phyloP scores from a whole-genome alignment of 495 filamentous ascomycete genomes.

The Tuber magnatum region DNA sequence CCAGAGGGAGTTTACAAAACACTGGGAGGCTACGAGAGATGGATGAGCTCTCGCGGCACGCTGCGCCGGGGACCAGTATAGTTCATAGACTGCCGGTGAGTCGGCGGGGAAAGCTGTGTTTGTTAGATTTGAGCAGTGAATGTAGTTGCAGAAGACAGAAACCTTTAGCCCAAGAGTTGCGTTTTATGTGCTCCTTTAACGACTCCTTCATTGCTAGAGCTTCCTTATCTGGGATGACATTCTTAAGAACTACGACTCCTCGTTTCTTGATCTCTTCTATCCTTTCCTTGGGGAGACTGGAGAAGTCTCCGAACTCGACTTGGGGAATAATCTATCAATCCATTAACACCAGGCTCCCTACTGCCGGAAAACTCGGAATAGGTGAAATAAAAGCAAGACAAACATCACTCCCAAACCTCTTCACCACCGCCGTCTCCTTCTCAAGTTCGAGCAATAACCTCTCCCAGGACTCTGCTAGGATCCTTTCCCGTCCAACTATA shows the following conservation, averaged over 20 bases:
- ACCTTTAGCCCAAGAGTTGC: slow-evolving; percentile 56
- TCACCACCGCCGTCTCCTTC: slow-evolving; percentile 50
- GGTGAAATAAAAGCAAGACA: slow-evolving; percentile 39
- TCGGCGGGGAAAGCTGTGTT: slow-evolving; percentile 48
- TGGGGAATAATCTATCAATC: slow-evolving; percentile 51
- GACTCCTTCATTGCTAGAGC: slow-evolving; percentile 55
- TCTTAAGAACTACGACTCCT: slow-evolving; percentile 57
- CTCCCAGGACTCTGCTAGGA: slow-evolving; percentile 60
- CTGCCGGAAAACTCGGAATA: slow-evolving; percentile 36
- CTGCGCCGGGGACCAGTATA: slow-evolving; percentile 81
- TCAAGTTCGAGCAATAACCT: slow-evolving; percentile 55
- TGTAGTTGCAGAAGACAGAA: not conserved
- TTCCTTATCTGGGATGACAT: slow-evolving; percentile 54
- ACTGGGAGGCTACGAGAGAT: slow-evolving; percentile 61
- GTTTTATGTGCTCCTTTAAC: slow-evolving; percentile 54
- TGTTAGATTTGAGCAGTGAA: slow-evolving; percentile 39
- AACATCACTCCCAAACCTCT: slow-evolving; percentile 43
- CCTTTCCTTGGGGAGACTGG: slow-evolving; percentile 46
- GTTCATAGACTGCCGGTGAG: slow-evolving; percentile 70
- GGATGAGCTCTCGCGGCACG: slow-evolving; percentile 65
- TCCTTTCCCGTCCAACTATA: slow-evolving; percentile 56
- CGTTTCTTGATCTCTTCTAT: slow-evolving; percentile 55
- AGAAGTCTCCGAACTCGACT: slow-evolving; percentile 52
- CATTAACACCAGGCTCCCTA: slow-evolving; percentile 33
- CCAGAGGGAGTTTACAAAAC: slow-evolving; percentile 66